Evolutionary conservation across 2,329 filamentous ascomycete genomes (phyloP).

Genomic region (Pseudogymnoascus sp.): DNA sequence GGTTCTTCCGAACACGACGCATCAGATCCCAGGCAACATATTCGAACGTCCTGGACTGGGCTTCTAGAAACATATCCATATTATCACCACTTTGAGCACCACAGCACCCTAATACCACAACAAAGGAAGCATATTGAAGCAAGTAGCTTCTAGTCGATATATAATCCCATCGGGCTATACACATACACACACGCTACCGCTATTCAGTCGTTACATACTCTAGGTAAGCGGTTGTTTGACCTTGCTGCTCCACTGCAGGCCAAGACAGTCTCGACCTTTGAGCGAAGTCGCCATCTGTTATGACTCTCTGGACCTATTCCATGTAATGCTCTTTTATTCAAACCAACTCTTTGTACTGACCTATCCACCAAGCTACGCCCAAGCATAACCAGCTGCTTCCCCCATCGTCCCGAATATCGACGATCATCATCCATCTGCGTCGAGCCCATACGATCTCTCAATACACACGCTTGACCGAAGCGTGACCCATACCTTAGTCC

Average conservation of each 20-base stretch:
- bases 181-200: not conserved
- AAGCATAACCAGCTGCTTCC: not conserved
- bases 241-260: not conserved
- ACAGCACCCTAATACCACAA: constrained; percentile 6
- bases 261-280: constrained; percentile 1
- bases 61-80: constrained; percentile 9
- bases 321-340: not conserved
- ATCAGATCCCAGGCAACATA: constrained; percentile 6
- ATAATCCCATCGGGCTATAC: not conserved
- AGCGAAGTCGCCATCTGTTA: not conserved
- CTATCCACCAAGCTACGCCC: not conserved
- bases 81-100: constrained; percentile 1
- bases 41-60: constrained; percentile 1
- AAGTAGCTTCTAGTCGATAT: not conserved
- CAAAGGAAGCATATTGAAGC: not conserved
- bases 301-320: not conserved
- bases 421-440: not conserved
- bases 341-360: not conserved
- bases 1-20: constrained; percentile 10
- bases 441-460: not conserved
- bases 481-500: too few species aligned
- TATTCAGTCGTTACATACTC: constrained; percentile 7
- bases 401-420: not conserved
- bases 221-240: constrained; percentile 5
- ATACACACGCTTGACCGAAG: too few species aligned